A percentile compares a stretch with the other conserved stretches of the same genome.
Conservation (phyloP, 768 basidiomycete species). For the Termitomyces sp. region DNA sequence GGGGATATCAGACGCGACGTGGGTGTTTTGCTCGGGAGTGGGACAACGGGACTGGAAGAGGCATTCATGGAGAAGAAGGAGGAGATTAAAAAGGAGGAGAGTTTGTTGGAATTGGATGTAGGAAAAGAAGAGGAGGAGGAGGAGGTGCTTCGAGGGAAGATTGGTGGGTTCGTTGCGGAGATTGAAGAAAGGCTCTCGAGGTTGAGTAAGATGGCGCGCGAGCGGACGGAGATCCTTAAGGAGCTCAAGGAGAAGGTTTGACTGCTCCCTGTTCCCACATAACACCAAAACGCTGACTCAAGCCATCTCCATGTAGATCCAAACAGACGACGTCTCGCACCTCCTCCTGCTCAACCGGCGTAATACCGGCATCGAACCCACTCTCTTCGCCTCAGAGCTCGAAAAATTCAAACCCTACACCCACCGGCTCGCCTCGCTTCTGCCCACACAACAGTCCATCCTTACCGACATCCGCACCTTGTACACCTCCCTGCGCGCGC, state of each 20-base stretch:
- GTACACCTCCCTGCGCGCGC: constrained; percentile 69
- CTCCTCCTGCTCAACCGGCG: constrained; percentile 87
- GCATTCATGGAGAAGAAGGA: constrained; percentile 35
- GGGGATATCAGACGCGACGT: constrained; percentile 62
- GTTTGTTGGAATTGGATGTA: constrained; percentile 63
- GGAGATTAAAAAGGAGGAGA: constrained; percentile 34
- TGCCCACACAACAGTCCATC: constrained; percentile 68
- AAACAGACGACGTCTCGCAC: constrained; percentile 95
- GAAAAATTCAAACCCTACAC: constrained; percentile 96
- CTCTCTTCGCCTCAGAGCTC: constrained; percentile 87
- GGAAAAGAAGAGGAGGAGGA: constrained; percentile 61
- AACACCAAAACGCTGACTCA: neutral
- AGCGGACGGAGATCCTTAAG: constrained; percentile 81
- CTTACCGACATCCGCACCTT: constrained; percentile 70
- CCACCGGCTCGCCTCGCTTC: constrained; percentile 69
- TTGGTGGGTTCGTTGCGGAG: constrained; percentile 59
- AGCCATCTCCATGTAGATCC: constrained; percentile 51
- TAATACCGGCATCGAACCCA: constrained; percentile 74
- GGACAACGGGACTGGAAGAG: constrained; percentile 45
- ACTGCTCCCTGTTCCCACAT: too few species aligned
- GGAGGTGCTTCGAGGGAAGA: constrained; percentile 61
- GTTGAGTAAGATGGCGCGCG: constrained; percentile 77
- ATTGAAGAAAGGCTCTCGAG: constrained; percentile 76
- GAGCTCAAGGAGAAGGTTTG: constrained; percentile 93
- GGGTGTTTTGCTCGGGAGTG: constrained; percentile 35